These are phyloP conservation scores for Colletotrichum neosansevieriae DNA, from an alignment of 2,329 filamentous ascomycete genomes.

Conservation along the genomic window DNA sequence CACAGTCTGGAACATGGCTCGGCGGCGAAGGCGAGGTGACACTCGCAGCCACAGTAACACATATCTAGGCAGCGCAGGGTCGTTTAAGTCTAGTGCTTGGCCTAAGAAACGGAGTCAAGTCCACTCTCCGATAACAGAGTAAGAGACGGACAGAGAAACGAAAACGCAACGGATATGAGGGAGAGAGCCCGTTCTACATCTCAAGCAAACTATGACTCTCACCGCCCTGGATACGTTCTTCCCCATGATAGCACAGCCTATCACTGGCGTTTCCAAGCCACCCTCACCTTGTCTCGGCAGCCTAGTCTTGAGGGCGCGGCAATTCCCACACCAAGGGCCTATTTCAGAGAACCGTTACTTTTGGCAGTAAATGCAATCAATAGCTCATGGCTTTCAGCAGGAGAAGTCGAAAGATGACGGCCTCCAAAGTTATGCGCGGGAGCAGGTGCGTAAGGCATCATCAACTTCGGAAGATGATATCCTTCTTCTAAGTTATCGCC, in stretches of 20 bases:
- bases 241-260: slow-evolving; percentile 15
- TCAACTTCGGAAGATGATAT: too few relatives aligned
- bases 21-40: slow-evolving; percentile 3
- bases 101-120: background rate
- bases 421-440: too few relatives aligned
- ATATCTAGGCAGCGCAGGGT: slow-evolving; percentile 4
- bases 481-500: too few relatives aligned
- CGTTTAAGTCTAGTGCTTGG: background rate
- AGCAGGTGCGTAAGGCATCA: too few relatives aligned
- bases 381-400: background rate
- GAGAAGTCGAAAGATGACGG: too few relatives aligned
- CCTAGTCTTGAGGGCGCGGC: slow-evolving; percentile 21
- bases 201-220: slow-evolving; percentile 13
- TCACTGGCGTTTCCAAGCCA: slow-evolving; percentile 27
- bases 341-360: background rate
- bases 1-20: background rate
- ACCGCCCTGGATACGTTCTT: slow-evolving; percentile 19
- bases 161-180: background rate
- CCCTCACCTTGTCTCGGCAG: slow-evolving; percentile 34
- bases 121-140: background rate
- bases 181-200: background rate
- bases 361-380: background rate
- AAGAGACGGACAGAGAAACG: background rate
- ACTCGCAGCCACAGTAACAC: slow-evolving; percentile 22
- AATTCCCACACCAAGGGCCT: background rate